Conservation (phyloP, 2,329 filamentous ascomycete species). For the Dactylellina drechsleri region DNA sequence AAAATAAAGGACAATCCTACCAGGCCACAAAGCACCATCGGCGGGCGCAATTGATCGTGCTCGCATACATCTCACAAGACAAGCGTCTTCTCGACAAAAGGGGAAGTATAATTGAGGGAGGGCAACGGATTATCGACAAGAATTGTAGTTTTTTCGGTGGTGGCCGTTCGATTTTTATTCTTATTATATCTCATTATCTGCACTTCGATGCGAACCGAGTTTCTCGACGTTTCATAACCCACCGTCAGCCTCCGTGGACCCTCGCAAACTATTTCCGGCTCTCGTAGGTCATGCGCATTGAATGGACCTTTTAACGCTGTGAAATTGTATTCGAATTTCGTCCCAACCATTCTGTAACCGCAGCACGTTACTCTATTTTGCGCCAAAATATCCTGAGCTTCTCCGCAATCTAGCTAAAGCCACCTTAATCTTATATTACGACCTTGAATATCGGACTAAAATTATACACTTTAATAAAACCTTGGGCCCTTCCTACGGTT, state of each 20-base stretch:
- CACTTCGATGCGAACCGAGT: conserved; percentile 8
- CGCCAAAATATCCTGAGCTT: background rate
- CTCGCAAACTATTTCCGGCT: conserved; percentile 7
- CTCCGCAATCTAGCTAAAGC: conserved; percentile 2
- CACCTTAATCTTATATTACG: background rate
- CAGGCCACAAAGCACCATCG: background rate
- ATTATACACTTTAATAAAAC: background rate
- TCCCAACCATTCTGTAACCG: background rate
- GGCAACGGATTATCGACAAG: background rate
- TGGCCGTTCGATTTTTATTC: too few relatives aligned
- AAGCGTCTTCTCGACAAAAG: background rate
- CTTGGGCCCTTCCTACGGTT: too few relatives aligned
- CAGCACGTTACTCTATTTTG: too few relatives aligned
- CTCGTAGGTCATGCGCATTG: background rate
- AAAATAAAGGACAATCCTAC: too few relatives aligned
- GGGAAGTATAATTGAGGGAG: background rate
- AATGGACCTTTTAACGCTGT: background rate
- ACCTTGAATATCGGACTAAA: conserved; percentile 2
- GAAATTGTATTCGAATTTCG: background rate
- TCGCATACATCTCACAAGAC: conserved; percentile 3
- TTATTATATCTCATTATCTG: too few relatives aligned
- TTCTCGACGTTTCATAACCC: conserved; percentile 17
- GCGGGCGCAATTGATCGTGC: conserved; percentile 19
- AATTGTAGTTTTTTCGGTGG: background rate
- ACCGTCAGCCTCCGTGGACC: conserved; percentile 10